Evolutionary conservation across 1,284 basidiomycete species (phyloP).

Genomic region (Entoloma clypeatum): DNA sequence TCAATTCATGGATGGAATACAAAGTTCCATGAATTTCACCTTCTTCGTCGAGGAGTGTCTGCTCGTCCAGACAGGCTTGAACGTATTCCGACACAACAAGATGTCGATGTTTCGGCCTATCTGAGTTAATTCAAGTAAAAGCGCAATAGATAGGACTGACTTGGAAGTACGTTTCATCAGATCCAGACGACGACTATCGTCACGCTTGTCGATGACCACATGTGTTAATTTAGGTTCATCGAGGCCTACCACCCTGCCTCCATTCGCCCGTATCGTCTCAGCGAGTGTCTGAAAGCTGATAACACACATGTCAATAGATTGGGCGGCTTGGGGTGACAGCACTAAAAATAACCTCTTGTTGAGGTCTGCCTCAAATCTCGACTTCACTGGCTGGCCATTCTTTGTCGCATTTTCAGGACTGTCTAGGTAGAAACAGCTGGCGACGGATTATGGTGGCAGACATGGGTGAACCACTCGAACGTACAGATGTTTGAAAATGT

Average conservation of each 20-base stretch:
- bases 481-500: constrained; percentile 78
- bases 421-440: constrained; percentile 85
- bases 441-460: constrained; percentile 1
- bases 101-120: constrained; percentile 72
- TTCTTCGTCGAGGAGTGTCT: constrained; percentile 76
- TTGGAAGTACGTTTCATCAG: constrained; percentile 68
- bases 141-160: constrained; percentile 34
- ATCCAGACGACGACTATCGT: constrained; percentile 64
- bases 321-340: constrained; percentile 1
- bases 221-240: constrained; percentile 80
- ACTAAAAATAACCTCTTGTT: constrained; percentile 47
- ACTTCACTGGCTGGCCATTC: constrained; percentile 56
- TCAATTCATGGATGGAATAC: background rate
- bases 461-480: constrained; percentile 23
- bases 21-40: constrained; percentile 39
- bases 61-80: constrained; percentile 73
- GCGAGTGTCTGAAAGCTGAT: constrained; percentile 56
- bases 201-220: constrained; percentile 76
- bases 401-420: constrained; percentile 65
- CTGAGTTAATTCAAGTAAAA: constrained; percentile 11
- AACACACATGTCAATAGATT: constrained; percentile 8
- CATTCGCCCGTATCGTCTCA: constrained; percentile 57
- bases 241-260: constrained; percentile 67
- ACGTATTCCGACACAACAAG: constrained; percentile 77
- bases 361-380: constrained; percentile 52